Evolutionary conservation across 2,329 filamentous ascomycete genomes (phyloP), one percentile per base, ranked within the genome.

Genomic region (Colletotrichum magnum): DNA sequence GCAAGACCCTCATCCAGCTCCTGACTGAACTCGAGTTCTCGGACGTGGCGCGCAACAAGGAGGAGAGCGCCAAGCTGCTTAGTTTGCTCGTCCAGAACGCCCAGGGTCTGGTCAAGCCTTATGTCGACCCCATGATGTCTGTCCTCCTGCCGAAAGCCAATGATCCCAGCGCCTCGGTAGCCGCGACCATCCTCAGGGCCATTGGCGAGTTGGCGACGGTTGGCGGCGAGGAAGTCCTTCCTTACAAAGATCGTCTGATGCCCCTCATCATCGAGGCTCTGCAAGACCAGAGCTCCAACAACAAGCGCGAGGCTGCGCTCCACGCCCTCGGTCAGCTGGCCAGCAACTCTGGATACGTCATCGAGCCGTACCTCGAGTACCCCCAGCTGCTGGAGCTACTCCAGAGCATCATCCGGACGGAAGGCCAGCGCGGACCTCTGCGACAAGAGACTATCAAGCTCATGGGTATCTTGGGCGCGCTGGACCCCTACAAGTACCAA

Each of bases 281-380:
- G 60, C 95, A 99, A 79, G 96, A 99, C 77, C 92, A 98, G 74
- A 94, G 94, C 73, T 97, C 95, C 4, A 92, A 94, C 54, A 87
- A 90, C 53, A 98, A 98, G 81, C 91, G 96, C 64, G 95, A 97
- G 79, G 94, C 97, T 6, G 95, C 96, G 3, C 85, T 99, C 39
- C 93, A 93, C 73, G 96, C 96, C 0, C 86, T 99, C 0, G 95
- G 95, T 21, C 95, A 98, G 77, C 84, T 99, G 63, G 94, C 96
- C 6, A 97, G 94, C 77, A 98, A 97, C 80, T 96, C 95, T 13
- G 96, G 97, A 74, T 99, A 99, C 81, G 97, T 99, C 60, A 98
- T 99, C 69, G 91, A 95, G 64, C 97, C 97, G 0, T 99, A 99
- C 75, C 87, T 95, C 56, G 95, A 99, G 70, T 97, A 98, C 75